A percentile compares a stretch with the other conserved stretches of the same genome.
These are phyloP conservation scores for Fusarium redolens DNA, from an alignment of 2,329 filamentous ascomycete genomes.

Conservation along the genomic window DNA sequence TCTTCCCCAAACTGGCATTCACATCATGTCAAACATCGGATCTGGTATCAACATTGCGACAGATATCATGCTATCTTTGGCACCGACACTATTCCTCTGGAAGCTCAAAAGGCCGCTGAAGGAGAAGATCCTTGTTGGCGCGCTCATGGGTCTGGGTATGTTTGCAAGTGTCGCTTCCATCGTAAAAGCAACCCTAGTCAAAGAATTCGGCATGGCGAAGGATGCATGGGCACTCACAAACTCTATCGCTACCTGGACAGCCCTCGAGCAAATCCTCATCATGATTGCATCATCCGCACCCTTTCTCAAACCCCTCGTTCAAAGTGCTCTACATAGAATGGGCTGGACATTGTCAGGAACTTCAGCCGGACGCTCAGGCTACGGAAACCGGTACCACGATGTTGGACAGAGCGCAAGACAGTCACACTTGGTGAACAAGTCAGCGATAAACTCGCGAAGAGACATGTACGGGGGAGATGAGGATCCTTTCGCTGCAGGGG, in stretches of 20 bases:
- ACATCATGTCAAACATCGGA: constrained; percentile 9
- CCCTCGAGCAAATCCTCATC: constrained; percentile 24
- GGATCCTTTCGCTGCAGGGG: constrained; percentile 4
- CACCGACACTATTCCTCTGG: constrained; percentile 6
- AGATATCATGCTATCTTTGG: constrained; percentile 9
- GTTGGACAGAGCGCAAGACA: background rate
- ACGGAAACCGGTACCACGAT: background rate
- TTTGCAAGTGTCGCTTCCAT: constrained; percentile 15
- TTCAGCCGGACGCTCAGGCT: constrained; percentile 6
- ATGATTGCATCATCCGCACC: constrained; percentile 25
- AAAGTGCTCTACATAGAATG: background rate
- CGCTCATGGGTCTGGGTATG: constrained; percentile 9
- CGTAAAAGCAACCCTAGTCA: constrained; percentile 18
- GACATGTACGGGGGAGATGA: constrained; percentile 10
- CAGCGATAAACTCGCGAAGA: background rate
- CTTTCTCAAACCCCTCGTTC: constrained; percentile 7
- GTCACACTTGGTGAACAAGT: constrained; percentile 1
- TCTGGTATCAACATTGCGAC: constrained; percentile 3
- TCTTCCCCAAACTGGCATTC: constrained; percentile 10
- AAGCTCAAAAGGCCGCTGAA: constrained; percentile 6
- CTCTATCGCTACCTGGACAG: constrained; percentile 21
- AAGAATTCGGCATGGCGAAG: constrained; percentile 8
- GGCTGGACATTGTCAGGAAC: constrained; percentile 16
- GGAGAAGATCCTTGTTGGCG: constrained; percentile 18
- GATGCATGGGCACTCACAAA: constrained; percentile 22